Base-by-base conservation (phyloP, 2,329 filamentous ascomycete species). In the Penicillium aurantiogriseum region DNA sequence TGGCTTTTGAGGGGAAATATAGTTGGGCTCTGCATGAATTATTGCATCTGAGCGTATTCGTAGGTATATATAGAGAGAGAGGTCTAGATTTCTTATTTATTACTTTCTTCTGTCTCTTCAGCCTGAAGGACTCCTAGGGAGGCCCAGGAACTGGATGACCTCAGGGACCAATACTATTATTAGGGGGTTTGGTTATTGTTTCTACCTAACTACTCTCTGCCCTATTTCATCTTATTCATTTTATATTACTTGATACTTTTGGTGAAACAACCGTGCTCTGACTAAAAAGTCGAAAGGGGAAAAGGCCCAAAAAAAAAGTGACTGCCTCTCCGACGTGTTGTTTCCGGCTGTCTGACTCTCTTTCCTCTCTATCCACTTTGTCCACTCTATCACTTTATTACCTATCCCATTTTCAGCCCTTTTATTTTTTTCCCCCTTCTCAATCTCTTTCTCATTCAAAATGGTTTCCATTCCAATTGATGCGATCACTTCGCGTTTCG, bases 381-480 rank as follows among this genome's bases (percentile, higher is more conserved):
- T 35, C 13, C 33, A 35, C 33, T 35, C 33, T 35, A 35, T 17
- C 33, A 35, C 33, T 35, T 35, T 35, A 35, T 35, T 35, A 35
- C 33, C 33, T 35, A 6, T 35, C 33, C 15, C 6, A 35, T 17
- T 17, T 38, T 56, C 31, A 23, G 25, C 36, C 17, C 38, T 33
- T 49, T 36, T n/a, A 38, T 49, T 47, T 29, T 48, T 31, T 19
- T 13, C 10, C 44, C 36, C 42, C 25, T 40, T 51, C 48, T 49
- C 17, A 21, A 46, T 15, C 36, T 42, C 25, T 38, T 27, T 29
- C 27, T 33, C 19, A 33, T 27, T 57, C 71, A 75, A 69, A 71
- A 96, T 96, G 92, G 87, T 97, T 72, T 90, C 91, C 82, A 94
- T 99, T 67, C 94, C 94, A 56, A 83, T 97, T 70, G 92, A 96